Percentiles rank a stretch among this genome's conserved stretches.
Conservation (phyloP, 2,329 filamentous ascomycete species). For the Immersiporthe knoxdaviesiana region DNA sequence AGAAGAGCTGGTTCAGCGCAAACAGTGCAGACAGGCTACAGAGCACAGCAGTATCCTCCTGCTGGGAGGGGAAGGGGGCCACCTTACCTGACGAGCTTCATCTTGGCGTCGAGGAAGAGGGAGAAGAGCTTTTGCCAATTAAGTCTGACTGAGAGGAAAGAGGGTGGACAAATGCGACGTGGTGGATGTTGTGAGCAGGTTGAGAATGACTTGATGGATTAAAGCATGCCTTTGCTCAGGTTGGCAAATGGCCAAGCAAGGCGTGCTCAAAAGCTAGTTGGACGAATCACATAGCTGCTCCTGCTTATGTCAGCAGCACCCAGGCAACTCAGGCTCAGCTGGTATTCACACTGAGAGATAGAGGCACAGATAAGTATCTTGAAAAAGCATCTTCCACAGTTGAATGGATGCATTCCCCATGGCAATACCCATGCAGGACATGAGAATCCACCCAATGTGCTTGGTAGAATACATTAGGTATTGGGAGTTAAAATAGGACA, state of each 20-base stretch:
- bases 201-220: constrained; percentile 1
- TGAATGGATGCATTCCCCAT: too few relatives aligned
- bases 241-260: constrained; percentile 4
- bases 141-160: not conserved
- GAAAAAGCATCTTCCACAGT: not conserved
- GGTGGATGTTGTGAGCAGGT: constrained; percentile 3
- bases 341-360: rapidly evolving
- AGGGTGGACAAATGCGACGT: not conserved
- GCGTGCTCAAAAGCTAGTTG: constrained; percentile 26
- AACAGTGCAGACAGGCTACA: constrained; percentile 22
- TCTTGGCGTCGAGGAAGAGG: constrained; percentile 52
- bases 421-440: too few relatives aligned
- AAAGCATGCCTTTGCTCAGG: not conserved
- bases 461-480: not conserved
- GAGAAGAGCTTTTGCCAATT: not conserved
- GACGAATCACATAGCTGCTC: constrained; percentile 11
- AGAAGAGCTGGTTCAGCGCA: constrained; percentile 39
- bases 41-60: constrained; percentile 31
- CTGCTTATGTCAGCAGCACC: constrained; percentile 18
- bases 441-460: not conserved
- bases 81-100: constrained; percentile 97
- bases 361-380: not conserved
- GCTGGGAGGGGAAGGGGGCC: constrained; percentile 15
- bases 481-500: constrained; percentile 4
- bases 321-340: not conserved